Evolutionary conservation across 148 eudicot species (phyloP).

Genomic region (Amaranthus hypochondriacus): DNA sequence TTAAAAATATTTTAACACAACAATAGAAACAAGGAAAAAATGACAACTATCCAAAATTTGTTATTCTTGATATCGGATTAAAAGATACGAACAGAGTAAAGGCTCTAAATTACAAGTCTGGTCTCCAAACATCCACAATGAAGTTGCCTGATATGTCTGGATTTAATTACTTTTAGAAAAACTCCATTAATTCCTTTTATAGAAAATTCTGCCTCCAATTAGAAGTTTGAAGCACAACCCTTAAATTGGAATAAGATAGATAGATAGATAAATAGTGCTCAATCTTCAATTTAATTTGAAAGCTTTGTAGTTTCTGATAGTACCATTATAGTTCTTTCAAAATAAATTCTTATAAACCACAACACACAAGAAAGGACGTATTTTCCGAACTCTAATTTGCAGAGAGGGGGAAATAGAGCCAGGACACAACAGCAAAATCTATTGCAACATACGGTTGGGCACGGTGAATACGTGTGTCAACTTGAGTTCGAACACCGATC

Average conservation of each 20-base stretch:
- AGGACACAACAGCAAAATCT: constrained; percentile 11
- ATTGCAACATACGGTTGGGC: constrained; percentile 68
- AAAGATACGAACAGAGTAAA: constrained; percentile 6
- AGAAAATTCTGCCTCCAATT: background rate
- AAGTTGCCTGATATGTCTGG: background rate
- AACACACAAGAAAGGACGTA: background rate
- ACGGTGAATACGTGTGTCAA: constrained; percentile 77
- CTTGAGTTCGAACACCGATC: constrained; percentile 81
- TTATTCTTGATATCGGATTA: background rate
- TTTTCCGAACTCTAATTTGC: background rate
- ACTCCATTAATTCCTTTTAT: background rate
- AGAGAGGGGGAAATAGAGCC: constrained; percentile 7
- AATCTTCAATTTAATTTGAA: background rate
- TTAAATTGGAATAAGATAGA: background rate
- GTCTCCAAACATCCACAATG: background rate
- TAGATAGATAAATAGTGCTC: background rate
- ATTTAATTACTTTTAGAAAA: background rate
- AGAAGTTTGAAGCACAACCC: background rate
- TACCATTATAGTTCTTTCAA: constrained; percentile 3
- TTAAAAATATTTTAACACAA: background rate
- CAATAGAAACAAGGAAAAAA: background rate
- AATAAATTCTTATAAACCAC: background rate
- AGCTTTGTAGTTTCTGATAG: background rate
- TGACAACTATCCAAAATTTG: background rate
- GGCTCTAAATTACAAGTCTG: background rate